phyloP scores from a whole-genome alignment of 306 rosid species.

The Sophora flavescens region DNA sequence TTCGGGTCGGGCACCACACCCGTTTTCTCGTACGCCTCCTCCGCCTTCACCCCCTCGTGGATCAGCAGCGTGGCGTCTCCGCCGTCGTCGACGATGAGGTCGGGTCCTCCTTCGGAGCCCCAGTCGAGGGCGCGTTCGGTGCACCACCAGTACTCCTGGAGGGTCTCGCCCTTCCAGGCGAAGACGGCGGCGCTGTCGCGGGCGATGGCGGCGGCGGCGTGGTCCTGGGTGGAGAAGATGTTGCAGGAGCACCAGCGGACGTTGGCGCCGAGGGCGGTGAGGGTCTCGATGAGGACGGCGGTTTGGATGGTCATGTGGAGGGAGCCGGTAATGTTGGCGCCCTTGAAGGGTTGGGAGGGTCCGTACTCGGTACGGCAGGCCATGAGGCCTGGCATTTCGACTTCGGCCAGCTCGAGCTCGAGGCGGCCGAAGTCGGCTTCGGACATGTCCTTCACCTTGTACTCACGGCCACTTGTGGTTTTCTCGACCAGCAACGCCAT shows the following conservation, averaged over 20 bases:
- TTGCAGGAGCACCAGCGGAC: slow-evolving; percentile 99
- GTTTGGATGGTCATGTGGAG: slow-evolving; percentile 99
- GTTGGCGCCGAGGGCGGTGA: slow-evolving; percentile 94
- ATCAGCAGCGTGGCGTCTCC: slow-evolving; percentile 84
- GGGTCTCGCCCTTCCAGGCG: slow-evolving; percentile 98
- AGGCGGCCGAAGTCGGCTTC: slow-evolving; percentile 93
- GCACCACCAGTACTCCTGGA: slow-evolving; percentile 99
- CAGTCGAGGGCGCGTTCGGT: slow-evolving; percentile 91
- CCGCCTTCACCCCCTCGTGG: slow-evolving; percentile 98
- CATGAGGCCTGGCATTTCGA: slow-evolving; percentile 94
- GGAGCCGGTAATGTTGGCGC: slow-evolving; percentile 87
- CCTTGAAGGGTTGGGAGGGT: slow-evolving; percentile 82
- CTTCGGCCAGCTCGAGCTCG: slow-evolving; percentile 90
- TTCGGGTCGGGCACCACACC: slow-evolving; percentile 75
- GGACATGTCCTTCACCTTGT: slow-evolving; percentile 94
- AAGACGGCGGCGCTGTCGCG: slow-evolving; percentile 90
- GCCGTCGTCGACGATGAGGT: slow-evolving; percentile 92
- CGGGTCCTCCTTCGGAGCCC: slow-evolving; percentile 94
- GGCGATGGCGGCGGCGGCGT: slow-evolving; percentile 94
- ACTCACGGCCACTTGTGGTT: slow-evolving; percentile 78
- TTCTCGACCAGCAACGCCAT: slow-evolving; percentile 83
- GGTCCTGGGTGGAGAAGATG: slow-evolving; percentile 98
- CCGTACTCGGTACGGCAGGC: slow-evolving; percentile 76
- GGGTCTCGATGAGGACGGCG: slow-evolving; percentile 95
- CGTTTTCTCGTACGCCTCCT: slow-evolving; percentile 63